phyloP scores from a whole-genome alignment of 768 basidiomycete species.

The Leccinum aurantiacum region DNA sequence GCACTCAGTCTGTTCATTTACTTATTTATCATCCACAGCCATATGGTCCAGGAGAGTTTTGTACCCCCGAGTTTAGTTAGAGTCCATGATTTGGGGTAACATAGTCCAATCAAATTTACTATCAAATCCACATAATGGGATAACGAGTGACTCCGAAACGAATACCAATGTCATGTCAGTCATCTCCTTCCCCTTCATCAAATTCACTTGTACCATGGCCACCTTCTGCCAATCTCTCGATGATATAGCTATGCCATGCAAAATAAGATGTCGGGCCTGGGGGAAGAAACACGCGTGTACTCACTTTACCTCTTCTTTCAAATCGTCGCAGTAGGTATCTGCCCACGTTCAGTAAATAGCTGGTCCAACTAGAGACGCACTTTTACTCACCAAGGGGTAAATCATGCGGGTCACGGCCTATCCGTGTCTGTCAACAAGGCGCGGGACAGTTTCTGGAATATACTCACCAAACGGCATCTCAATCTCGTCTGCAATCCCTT shows the following conservation, averaged over 20 bases:
- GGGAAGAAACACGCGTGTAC: conserved; percentile 26
- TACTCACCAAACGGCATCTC: conserved; percentile 89
- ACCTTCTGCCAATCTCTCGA: conserved; percentile 68
- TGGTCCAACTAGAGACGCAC: background rate
- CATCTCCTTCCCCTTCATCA: conserved; percentile 82
- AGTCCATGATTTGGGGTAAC: conserved; percentile 12
- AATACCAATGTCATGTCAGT: conserved; percentile 41
- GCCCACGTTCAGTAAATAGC: conserved; percentile 2
- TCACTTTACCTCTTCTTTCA: conserved; percentile 82
- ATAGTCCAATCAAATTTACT: background rate
- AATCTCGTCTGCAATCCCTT: conserved; percentile 93
- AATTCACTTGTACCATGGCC: conserved; percentile 70
- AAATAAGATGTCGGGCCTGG: conserved; percentile 9
- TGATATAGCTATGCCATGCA: conserved; percentile 53
- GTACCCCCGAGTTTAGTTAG: conserved; percentile 81
- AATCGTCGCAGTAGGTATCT: conserved; percentile 85
- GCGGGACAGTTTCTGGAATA: background rate
- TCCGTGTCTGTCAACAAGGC: background rate
- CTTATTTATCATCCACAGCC: conserved; percentile 51
- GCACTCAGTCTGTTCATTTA: background rate
- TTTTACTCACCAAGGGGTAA: conserved; percentile 66
- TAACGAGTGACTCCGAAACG: background rate
- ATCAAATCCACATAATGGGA: background rate
- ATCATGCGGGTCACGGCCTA: conserved; percentile 64
- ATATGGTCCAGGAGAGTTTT: conserved; percentile 91